Evolutionary conservation across 106 monocot genomes (phyloP).

Genomic region (Acanthochlamys bracteata): DNA sequence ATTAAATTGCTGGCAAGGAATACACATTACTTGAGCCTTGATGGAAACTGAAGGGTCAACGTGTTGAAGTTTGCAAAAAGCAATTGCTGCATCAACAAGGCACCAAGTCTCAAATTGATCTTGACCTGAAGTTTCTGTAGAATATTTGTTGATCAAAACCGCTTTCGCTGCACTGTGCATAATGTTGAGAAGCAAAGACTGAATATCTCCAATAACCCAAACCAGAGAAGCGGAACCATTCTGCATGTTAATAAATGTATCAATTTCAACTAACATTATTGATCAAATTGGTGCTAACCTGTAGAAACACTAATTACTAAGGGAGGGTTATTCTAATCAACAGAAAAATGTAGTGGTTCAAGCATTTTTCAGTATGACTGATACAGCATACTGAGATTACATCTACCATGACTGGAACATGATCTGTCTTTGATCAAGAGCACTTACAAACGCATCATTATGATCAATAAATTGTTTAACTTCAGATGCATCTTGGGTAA

Average conservation of each 20-base stretch:
- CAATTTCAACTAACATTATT: too few species aligned
- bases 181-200: conserved; percentile 55
- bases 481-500: conserved; percentile 36
- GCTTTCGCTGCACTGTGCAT: conserved; percentile 45
- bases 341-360: too few species aligned
- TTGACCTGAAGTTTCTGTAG: conserved; percentile 26
- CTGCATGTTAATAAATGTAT: conserved; percentile 18
- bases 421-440: background rate
- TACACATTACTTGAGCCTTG: conserved; percentile 68
- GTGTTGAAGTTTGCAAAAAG: conserved; percentile 93
- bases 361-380: too few species aligned
- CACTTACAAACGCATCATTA: conserved; percentile 36
- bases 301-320: too few species aligned
- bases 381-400: too few species aligned
- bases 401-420: too few species aligned
- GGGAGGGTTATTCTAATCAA: too few species aligned
- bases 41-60: conserved; percentile 58
- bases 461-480: conserved; percentile 58
- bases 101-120: conserved; percentile 55
- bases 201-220: conserved; percentile 55
- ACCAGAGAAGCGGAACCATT: conserved; percentile 21
- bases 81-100: conserved; percentile 72
- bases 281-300: too few species aligned
- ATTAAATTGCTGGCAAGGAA: background rate
- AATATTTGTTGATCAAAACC: conserved; percentile 29